A percentile compares a stretch with the other conserved stretches of the same genome.
phyloP scores from a whole-genome alignment of 371 early-diverging fungal genomes.

The Phascolomyces articulosus region DNA sequence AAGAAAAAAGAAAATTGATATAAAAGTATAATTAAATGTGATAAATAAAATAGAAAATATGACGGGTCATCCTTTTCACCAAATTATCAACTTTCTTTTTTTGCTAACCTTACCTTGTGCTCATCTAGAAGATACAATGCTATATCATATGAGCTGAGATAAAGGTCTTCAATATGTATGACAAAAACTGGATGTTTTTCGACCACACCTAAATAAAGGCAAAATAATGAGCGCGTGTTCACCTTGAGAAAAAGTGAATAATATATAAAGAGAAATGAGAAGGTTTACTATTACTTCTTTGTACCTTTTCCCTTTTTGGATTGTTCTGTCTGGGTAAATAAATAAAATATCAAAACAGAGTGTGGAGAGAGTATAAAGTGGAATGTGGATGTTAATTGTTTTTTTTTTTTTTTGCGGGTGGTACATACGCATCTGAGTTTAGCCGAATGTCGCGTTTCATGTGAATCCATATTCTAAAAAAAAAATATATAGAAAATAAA shows the following conservation, averaged over 20 bases:
- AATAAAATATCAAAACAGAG: too few species aligned
- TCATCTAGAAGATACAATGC: slow-evolving; percentile 21
- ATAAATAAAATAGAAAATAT: not conserved
- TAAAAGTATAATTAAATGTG: too few species aligned
- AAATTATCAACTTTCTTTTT: not conserved
- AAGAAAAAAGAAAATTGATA: too few species aligned
- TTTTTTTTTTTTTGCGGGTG: not conserved
- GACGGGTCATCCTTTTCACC: not conserved
- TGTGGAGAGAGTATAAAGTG: not conserved
- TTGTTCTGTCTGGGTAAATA: not conserved
- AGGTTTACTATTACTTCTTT: slow-evolving; percentile 4
- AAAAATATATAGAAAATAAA: too few species aligned
- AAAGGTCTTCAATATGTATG: slow-evolving; percentile 45
- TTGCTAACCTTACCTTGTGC: slow-evolving; percentile 14
- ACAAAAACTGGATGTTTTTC: slow-evolving; percentile 60
- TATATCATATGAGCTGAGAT: slow-evolving; percentile 47
- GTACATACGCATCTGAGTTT: not conserved
- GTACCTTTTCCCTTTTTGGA: slow-evolving; percentile 9
- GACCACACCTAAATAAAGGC: not conserved
- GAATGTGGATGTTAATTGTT: too few species aligned
- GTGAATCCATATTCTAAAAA: not conserved
- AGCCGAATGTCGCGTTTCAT: not conserved
- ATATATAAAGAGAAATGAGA: too few species aligned
- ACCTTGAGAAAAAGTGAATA: not conserved
- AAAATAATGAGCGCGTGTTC: not conserved